A percentile compares a stretch with the other conserved stretches of the same genome.
These are phyloP conservation scores for Exophiala calicioides DNA, from an alignment of 2,329 filamentous ascomycete species.

Conservation along the genomic window DNA sequence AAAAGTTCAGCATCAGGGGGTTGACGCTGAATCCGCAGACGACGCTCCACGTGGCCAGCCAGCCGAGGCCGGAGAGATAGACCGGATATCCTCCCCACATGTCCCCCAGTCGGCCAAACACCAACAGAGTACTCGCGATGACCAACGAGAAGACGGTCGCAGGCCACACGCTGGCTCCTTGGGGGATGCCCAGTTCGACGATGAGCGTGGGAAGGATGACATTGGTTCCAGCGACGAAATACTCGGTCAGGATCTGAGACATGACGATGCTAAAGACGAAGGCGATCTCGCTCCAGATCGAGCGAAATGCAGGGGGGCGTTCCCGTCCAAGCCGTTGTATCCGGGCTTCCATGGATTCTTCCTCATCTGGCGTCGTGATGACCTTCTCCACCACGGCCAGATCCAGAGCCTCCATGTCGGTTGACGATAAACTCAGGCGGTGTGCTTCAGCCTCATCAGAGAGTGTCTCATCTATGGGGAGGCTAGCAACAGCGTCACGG, in stretches of 20 bases:
- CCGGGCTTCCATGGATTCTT: conserved; percentile 31
- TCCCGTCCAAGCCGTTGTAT: conserved; percentile 65
- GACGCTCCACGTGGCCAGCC: conserved; percentile 70
- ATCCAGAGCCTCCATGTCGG: background rate
- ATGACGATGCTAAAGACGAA: conserved; percentile 65
- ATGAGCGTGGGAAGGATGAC: conserved; percentile 67
- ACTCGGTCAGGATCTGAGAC: conserved; percentile 69
- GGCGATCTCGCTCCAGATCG: conserved; percentile 57
- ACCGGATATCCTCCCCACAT: conserved; percentile 66
- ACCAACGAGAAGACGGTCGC: conserved; percentile 54
- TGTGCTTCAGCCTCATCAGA: background rate
- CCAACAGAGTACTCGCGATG: conserved; percentile 50
- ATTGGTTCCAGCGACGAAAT: conserved; percentile 74
- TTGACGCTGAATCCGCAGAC: conserved; percentile 69
- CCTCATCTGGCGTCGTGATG: conserved; percentile 14
- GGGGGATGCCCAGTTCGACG: conserved; percentile 63
- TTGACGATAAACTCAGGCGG: background rate
- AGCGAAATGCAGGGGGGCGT: conserved; percentile 59
- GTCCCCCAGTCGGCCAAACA: conserved; percentile 60
- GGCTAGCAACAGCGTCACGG: too few relatives aligned
- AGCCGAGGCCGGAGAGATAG: conserved; percentile 61
- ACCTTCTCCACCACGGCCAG: conserved; percentile 7
- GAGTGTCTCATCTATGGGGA: background rate
- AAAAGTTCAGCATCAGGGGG: conserved; percentile 70
- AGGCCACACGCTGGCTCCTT: conserved; percentile 61